Evolutionary conservation across 805 yeast genomes (phyloP).

Genomic region (Yueomyces sp.): DNA sequence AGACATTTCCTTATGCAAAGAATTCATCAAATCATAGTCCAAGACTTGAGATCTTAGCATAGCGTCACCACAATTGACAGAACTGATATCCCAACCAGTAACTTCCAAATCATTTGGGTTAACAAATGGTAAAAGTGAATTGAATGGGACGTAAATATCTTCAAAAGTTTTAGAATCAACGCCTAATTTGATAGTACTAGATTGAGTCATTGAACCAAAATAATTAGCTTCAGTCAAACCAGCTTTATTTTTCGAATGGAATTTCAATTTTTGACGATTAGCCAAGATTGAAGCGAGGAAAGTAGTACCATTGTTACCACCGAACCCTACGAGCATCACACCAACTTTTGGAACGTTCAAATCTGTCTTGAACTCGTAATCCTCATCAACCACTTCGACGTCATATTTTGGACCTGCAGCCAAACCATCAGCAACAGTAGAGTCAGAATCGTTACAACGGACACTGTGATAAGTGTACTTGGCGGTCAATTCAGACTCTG

Average conservation of each 20-base stretch:
- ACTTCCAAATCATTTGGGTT: conserved; percentile 82
- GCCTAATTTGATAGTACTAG: conserved; percentile 83
- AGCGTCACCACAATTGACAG: conserved; percentile 57
- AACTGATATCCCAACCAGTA: conserved; percentile 91
- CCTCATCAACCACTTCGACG: conserved; percentile 59
- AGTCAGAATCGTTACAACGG: neutral
- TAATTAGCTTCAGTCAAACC: conserved; percentile 71
- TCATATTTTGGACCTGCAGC: conserved; percentile 34
- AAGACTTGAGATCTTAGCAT: conserved; percentile 78
- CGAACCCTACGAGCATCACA: conserved; percentile 81
- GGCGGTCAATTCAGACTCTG: conserved; percentile 38
- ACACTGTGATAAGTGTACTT: conserved; percentile 59
- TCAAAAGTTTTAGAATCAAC: conserved; percentile 59
- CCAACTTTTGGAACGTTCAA: conserved; percentile 76
- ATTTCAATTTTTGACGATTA: conserved; percentile 63
- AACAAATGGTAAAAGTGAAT: conserved; percentile 74
- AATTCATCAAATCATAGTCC: conserved; percentile 70
- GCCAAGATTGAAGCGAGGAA: conserved; percentile 76
- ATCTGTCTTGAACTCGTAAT: conserved; percentile 79
- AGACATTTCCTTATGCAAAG: conserved; percentile 52
- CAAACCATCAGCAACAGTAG: conserved; percentile 36
- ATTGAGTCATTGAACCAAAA: conserved; percentile 89
- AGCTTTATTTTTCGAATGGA: conserved; percentile 54
- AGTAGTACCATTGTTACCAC: conserved; percentile 95
- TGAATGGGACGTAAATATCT: conserved; percentile 88